Evolutionary conservation across 1,284 basidiomycete genomes (phyloP).

Genomic region (Abortiporus biennis): DNA sequence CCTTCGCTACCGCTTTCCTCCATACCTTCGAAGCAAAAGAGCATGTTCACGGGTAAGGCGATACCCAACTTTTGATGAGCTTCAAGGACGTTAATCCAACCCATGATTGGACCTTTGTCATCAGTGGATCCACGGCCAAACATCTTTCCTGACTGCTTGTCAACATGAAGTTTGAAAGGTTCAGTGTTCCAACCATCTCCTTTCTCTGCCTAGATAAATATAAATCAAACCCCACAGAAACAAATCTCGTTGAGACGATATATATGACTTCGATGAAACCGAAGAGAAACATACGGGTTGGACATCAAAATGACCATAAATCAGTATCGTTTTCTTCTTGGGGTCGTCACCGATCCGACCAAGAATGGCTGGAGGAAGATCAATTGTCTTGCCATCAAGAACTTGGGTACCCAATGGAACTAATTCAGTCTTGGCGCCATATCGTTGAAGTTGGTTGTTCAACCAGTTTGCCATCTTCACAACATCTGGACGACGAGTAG

Average conservation of each 20-base stretch:
- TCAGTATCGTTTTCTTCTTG: conserved; percentile 85
- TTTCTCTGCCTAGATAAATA: conserved; percentile 43
- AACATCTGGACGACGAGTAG: conserved; percentile 67
- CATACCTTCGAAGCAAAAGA: conserved; percentile 98
- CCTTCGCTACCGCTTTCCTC: conserved; percentile 95
- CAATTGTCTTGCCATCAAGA: conserved; percentile 75
- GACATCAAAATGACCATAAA: conserved; percentile 91
- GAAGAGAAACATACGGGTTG: conserved; percentile 56
- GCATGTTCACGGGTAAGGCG: conserved; percentile 89
- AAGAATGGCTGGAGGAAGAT: conserved; percentile 85
- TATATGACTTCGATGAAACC: not conserved
- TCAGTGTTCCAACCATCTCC: conserved; percentile 91
- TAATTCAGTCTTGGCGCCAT: conserved; percentile 73
- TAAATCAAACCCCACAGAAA: conserved; percentile 3
- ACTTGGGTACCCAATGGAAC: conserved; percentile 78
- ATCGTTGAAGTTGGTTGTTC: conserved; percentile 59
- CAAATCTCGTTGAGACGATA: not conserved
- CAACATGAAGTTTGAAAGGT: conserved; percentile 79
- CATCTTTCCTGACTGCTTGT: conserved; percentile 64
- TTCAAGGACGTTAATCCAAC: conserved; percentile 94
- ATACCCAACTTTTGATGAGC: conserved; percentile 74
- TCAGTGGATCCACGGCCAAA: conserved; percentile 90
- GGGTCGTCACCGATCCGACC: conserved; percentile 82
- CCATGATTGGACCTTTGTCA: conserved; percentile 91
- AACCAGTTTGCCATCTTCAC: conserved; percentile 83